Evolutionary conservation across 148 eudicot species (phyloP), one percentile per base, ranked within the genome.

Genomic region (Arbutus unedo): DNA sequence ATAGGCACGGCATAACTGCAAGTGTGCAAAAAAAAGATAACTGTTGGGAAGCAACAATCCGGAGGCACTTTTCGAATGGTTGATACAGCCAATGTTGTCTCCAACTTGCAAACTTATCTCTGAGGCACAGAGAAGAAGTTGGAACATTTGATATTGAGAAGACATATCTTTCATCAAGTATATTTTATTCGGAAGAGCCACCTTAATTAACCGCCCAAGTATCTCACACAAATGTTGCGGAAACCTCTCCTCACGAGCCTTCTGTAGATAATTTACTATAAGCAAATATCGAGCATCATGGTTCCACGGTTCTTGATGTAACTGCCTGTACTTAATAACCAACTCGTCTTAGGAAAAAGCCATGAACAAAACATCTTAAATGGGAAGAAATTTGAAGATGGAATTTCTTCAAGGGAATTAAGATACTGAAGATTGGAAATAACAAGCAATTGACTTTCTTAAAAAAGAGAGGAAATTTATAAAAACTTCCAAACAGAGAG

Each of bases 281-380:
- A 96, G 91, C 85, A 94, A 85, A 81, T 94, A 93, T 59, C 91
- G 91, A 44, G 94, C 93, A 86, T 90, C 88, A 68, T 85, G 82
- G 70, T 94, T 94, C 99, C 99, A 96, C 15, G 99, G 98, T 84
- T 96, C 98, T 85, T 85, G 92, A 82, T 85, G 99, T 86, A 91
- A 81, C 90, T 88, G 90, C 90, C 99, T 96, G 91, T 84, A 87
- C 75, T 43, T 13, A 72, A 81, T 14, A 44, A 72, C 21, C 49
- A 25, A 38, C 43, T 60, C 43, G 16, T 31, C 16, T 71, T 70
- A 81, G 41, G 55, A 81, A 64, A 81, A 64, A 74, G 57, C 79
- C 55, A 16, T 23, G 45, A 57, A 4, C 19, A 77, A 25, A 25
- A 81, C 38, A 31, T 53, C 11, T 6, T 8, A 38, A 70, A 43